Percentiles rank a stretch among this genome's conserved stretches.
These are phyloP conservation scores for Candida germanica DNA, from an alignment of 805 yeast species.

Conservation along the genomic window DNA sequence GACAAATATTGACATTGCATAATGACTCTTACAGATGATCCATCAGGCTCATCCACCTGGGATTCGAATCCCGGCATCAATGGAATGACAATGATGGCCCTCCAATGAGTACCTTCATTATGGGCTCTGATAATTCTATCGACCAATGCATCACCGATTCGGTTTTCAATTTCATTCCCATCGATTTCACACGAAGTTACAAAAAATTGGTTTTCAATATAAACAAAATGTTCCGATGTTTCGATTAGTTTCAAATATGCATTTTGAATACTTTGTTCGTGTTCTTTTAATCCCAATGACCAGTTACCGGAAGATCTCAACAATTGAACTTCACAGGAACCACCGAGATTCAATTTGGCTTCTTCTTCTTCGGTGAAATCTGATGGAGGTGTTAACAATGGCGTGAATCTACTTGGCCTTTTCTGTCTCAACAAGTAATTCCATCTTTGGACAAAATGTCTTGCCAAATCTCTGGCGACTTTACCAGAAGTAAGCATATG, in stretches of 20 bases:
- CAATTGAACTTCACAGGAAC: slow-evolving; percentile 90
- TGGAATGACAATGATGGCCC: slow-evolving; percentile 88
- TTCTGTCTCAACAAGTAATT: slow-evolving; percentile 89
- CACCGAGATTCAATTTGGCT: slow-evolving; percentile 53
- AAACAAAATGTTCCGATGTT: slow-evolving; percentile 86
- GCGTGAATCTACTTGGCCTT: slow-evolving; percentile 91
- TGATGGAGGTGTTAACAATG: slow-evolving; percentile 87
- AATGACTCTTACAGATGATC: slow-evolving; percentile 90
- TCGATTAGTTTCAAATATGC: slow-evolving; percentile 91
- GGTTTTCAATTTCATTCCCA: slow-evolving; percentile 78
- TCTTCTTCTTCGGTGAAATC: slow-evolving; percentile 77
- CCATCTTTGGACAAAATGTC: slow-evolving; percentile 98
- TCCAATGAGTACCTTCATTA: slow-evolving; percentile 74
- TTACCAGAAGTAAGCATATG: slow-evolving; percentile 96
- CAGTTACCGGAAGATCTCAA: slow-evolving; percentile 87
- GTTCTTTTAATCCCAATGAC: slow-evolving; percentile 86
- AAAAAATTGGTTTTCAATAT: slow-evolving; percentile 94
- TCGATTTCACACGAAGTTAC: slow-evolving; percentile 84
- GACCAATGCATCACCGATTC: slow-evolving; percentile 96
- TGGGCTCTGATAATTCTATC: slow-evolving; percentile 91
- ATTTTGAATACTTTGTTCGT: slow-evolving; percentile 86
- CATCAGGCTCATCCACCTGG: slow-evolving; percentile 89
- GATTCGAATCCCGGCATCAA: slow-evolving; percentile 97
- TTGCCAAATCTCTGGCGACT: slow-evolving; percentile 84
- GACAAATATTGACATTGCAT: slow-evolving; percentile 96